Base-by-base conservation (phyloP, 2,329 filamentous ascomycete species). In the Penicillium olsonii region DNA sequence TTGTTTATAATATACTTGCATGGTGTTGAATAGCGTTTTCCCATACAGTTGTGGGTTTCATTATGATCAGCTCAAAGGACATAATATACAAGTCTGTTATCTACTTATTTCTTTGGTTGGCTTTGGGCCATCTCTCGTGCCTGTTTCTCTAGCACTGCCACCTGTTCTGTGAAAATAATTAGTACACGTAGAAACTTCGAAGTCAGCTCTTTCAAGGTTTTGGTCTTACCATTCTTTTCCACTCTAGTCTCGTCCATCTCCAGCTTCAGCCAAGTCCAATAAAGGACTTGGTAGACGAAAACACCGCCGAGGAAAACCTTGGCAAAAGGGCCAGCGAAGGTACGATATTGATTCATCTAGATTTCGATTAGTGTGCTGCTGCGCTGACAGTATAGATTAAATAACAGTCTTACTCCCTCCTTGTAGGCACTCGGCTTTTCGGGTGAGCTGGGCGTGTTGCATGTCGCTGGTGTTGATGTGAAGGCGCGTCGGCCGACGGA, bases 231-330 rank as follows among this genome's bases (percentile, higher is more conserved):
- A 48, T 73, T 72, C 60, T 73, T 77, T 20, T 68, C 54, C 15
- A 68, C 60, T 54, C 72, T 75, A 6, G 64, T 62, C 52, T 76
- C 74, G 48, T 76, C 73, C 45, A 70, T 74, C 60, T 78, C 75
- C 11, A 78, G 59, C 51, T 73, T 76, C 59, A 74, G 46, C 76
- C 76, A 78, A 24, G 64, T 60, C 72, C 72, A 76, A 54, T 78
- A 76, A 17, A 75, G 64, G 35, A 76, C 65, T 54, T 78, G 76
- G 56, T 77, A 78, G 14, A 71, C 75, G 57, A 78, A 71, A 29
- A 78, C 70, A 4, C 75, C 73, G 7, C 74, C 71, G 3, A 78
- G 67, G 46, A 78, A 75, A 51, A 76, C 72, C 54, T 78, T 78
- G 52, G 69, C 68, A 42, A 78, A 72, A 9, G 76, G 74, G 27